A percentile compares a stretch with the other conserved stretches of the same genome.
Evolutionary conservation across 2,329 filamentous ascomycete species (phyloP).

Genomic region (Tolypocladium amazonense): DNA sequence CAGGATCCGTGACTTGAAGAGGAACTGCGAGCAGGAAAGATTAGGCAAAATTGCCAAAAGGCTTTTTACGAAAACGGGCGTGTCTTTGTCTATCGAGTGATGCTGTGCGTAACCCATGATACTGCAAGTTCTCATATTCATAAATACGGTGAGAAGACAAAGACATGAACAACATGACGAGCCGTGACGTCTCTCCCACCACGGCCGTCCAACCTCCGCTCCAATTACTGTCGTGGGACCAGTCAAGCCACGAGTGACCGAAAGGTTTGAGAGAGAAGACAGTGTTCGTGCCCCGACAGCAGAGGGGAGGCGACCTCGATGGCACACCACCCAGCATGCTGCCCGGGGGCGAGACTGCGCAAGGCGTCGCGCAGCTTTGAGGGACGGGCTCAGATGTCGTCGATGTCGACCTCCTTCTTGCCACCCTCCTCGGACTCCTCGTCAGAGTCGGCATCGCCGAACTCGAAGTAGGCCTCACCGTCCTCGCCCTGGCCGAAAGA

Average conservation of each 20-base stretch:
- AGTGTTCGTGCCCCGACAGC: conserved; percentile 30
- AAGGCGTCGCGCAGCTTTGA: neutral
- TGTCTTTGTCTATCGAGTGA: conserved; percentile 15
- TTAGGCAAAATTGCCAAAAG: conserved; percentile 2
- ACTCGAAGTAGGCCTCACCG: conserved; percentile 96
- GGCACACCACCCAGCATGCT: neutral
- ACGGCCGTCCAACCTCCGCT: conserved; percentile 29
- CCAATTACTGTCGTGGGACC: conserved; percentile 37
- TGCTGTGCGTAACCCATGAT: conserved; percentile 7
- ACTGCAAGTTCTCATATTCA: conserved; percentile 14
- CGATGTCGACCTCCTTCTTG: conserved; percentile 79
- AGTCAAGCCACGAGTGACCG: conserved; percentile 6
- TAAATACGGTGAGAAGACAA: conserved; percentile 11
- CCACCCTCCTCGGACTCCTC: conserved; percentile 43
- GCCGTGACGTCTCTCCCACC: conserved; percentile 54
- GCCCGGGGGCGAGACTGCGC: neutral
- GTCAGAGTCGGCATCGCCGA: conserved; percentile 78
- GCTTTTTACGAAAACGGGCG: conserved; percentile 8
- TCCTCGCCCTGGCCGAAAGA: conserved; percentile 86
- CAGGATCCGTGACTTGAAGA: neutral
- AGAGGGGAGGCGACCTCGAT: neutral
- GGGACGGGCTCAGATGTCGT: conserved; percentile 65
- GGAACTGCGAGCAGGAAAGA: neutral
- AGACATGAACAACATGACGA: conserved; percentile 16
- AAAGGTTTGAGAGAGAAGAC: conserved; percentile 54